phyloP scores from a whole-genome alignment of 2,329 filamentous ascomycete species.

The Claviceps sp. region DNA sequence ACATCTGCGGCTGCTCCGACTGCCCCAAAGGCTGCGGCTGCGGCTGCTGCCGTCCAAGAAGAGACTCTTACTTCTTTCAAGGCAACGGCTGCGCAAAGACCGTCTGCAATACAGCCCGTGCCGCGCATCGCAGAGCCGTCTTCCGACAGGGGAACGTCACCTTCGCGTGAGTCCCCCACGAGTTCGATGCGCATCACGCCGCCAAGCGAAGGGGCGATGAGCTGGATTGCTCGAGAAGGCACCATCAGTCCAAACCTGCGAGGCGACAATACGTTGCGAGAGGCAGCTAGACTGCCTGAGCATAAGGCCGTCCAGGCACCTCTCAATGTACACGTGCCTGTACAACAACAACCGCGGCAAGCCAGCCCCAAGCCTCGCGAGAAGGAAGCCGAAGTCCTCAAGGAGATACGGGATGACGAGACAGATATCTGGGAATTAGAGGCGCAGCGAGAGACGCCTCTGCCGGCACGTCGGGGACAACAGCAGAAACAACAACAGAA shows the following conservation, averaged over 20 bases:
- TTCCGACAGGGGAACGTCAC: constrained; percentile 1
- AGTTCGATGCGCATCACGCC: constrained; percentile 21
- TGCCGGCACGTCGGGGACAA: constrained; percentile 13
- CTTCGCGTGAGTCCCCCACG: constrained; percentile 15
- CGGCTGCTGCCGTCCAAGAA: constrained; percentile 9
- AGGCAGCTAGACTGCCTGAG: constrained; percentile 11
- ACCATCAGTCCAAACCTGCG: constrained; percentile 23
- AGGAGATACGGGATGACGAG: constrained; percentile 23
- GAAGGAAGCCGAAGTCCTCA: constrained; percentile 4
- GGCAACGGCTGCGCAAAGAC: constrained; percentile 13
- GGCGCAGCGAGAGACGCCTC: constrained; percentile 33
- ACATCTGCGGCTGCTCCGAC: constrained; percentile 1
- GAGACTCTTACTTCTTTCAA: constrained; percentile 17
- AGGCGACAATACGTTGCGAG: constrained; percentile 21
- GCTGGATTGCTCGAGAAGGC: constrained; percentile 27
- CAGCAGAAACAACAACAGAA: constrained; percentile 9
- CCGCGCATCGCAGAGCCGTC: constrained; percentile 13
- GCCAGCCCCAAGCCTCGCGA: neutral
- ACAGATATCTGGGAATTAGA: constrained; percentile 46
- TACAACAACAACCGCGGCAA: constrained; percentile 7
- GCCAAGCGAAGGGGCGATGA: constrained; percentile 26
- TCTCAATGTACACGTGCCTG: constrained; percentile 7
- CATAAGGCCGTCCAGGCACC: neutral
- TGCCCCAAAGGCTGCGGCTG: constrained; percentile 5
- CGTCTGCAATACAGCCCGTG: constrained; percentile 16